Evolutionary conservation across 1,284 basidiomycete species (phyloP), one percentile per base, ranked within the genome.

Genomic region (Golubevia pallescens): DNA sequence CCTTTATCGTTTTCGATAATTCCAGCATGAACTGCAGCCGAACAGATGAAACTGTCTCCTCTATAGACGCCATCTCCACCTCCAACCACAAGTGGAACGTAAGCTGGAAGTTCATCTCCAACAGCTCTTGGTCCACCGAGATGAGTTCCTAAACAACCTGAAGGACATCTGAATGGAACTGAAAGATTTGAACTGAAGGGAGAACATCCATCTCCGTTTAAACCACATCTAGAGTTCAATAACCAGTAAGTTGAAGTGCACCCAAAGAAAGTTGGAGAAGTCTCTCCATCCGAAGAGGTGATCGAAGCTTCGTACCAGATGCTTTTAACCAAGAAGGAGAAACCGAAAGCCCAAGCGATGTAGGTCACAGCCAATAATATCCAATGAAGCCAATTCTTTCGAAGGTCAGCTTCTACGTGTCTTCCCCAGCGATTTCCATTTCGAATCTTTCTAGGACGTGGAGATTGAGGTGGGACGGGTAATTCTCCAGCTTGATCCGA

Each of bases 41-140:
- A 90, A 81, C 94, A 95, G 42, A 95, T 89, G 82, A 94, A 95
- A 60, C 89, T 91, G 81, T 95, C 94, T 0, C 90, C 93, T 75
- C 94, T 88, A 77, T 94, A 95, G 2, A 92, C 93, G 28, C 83
- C 77, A 81, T 93, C 91, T 2, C 92, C 92, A 14, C 93, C 93
- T 7, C 94, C 94, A 1, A 95, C 92, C 59, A 95, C 88, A 21
- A 95, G 87, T 4, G 93, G 92, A 20, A 90, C 88, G 73, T 90
- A 92, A 52, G 89, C 89, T 51, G 91, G 88, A 68, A 90, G 87
- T 62, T 90, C 86, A 65, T 89, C 84, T 28, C 93, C 93, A n/a
- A 95, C 88, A 0, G 92, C 71, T 57, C 93, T 88, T 8, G 91
- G 90, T 74, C 94, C 94, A 73, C 91, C 89, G 51, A 95, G 87